Percentiles rank a stretch among this genome's conserved stretches.
phyloP scores from a whole-genome alignment of 2,329 filamentous ascomycete genomes.

The Arthrobotrys entomopaga region DNA sequence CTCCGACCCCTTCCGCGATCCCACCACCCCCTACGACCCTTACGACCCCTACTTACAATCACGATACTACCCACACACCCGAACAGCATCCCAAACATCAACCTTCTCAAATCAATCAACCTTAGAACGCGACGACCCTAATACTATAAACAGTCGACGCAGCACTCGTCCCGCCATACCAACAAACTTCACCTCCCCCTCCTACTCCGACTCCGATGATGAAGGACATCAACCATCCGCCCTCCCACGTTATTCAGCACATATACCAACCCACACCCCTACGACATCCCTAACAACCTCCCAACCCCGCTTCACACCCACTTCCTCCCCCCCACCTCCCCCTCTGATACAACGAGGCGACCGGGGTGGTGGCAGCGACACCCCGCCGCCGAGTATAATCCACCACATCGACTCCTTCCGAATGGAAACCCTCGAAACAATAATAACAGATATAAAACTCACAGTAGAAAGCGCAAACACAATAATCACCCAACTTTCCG shows the following conservation, averaged over 20 bases:
- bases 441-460: constrained; percentile 43
- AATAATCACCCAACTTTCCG: constrained; percentile 47
- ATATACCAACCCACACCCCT: constrained; percentile 24
- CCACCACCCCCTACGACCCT: constrained; percentile 26
- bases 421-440: constrained; percentile 52
- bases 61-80: constrained; percentile 1
- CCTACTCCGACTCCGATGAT: constrained; percentile 37
- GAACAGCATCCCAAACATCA: constrained; percentile 33
- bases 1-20: constrained; percentile 47
- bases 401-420: constrained; percentile 54
- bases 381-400: constrained; percentile 49
- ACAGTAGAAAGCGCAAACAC: constrained; percentile 50
- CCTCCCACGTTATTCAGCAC: constrained; percentile 45
- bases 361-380: not conserved
- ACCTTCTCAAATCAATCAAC: constrained; percentile 15
- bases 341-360: too few relatives aligned
- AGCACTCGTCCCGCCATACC: not conserved
- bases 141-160: too few relatives aligned
- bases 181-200: constrained; percentile 11
- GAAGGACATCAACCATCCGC: constrained; percentile 7
- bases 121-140: constrained; percentile 9
- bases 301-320: constrained; percentile 44
- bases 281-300: constrained; percentile 44
- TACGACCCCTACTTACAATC: constrained; percentile 2
- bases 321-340: constrained; percentile 33